Percentiles rank a stretch among this genome's conserved stretches.
These are phyloP conservation scores for Zygoascus ofunaensis DNA, from an alignment of 805 yeast genomes.

Conservation along the genomic window DNA sequence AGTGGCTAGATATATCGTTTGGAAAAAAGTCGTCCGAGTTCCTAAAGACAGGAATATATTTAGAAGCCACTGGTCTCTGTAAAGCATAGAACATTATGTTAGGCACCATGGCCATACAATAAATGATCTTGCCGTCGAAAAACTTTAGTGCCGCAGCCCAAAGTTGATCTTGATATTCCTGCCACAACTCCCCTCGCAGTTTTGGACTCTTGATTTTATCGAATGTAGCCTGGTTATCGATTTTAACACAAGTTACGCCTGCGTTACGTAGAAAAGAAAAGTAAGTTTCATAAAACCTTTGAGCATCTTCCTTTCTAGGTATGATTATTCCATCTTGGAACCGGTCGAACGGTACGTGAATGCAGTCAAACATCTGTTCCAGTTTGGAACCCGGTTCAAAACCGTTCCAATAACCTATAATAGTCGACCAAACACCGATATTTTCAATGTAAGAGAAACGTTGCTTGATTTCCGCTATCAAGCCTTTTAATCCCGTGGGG, in stretches of 20 bases:
- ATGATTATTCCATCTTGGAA: constrained; percentile 3
- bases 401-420: constrained; percentile 28
- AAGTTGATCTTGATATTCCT: constrained; percentile 22
- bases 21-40: constrained; percentile 28
- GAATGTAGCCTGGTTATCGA: constrained; percentile 23
- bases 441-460: constrained; percentile 20
- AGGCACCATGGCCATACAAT: constrained; percentile 26
- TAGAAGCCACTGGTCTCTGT: background rate
- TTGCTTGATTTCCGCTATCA: constrained; percentile 17
- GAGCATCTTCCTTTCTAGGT: constrained; percentile 9
- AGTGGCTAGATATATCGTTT: constrained; percentile 19
- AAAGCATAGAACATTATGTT: constrained; percentile 15
- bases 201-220: constrained; percentile 16
- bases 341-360: constrained; percentile 6
- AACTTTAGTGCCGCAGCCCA: constrained; percentile 15
- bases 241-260: constrained; percentile 24
- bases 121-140: constrained; percentile 20
- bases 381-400: constrained; percentile 19
- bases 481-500: constrained; percentile 23
- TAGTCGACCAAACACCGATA: constrained; percentile 28
- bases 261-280: constrained; percentile 18
- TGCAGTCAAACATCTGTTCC: constrained; percentile 15
- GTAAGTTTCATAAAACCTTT: constrained; percentile 21
- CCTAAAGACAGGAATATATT: constrained; percentile 19
- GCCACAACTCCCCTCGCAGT: constrained; percentile 12